phyloP scores from a whole-genome alignment of 805 yeast species.

The Ascoidea tarda region DNA sequence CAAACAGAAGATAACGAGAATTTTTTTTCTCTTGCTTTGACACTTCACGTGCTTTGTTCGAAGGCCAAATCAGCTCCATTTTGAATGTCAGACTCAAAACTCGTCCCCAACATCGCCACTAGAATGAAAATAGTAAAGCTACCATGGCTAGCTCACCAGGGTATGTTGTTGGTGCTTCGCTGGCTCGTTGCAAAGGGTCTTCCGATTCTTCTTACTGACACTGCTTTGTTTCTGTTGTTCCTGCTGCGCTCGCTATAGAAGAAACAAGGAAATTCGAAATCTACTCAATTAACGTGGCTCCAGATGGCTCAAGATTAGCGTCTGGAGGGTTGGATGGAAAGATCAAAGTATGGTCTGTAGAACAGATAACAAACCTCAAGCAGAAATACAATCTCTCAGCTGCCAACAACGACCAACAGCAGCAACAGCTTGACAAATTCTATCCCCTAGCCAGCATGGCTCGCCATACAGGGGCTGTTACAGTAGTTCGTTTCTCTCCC shows the following conservation, averaged over 20 bases:
- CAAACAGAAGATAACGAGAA: too few species aligned
- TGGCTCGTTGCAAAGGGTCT: neutral
- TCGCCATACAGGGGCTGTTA: slow-evolving; percentile 93
- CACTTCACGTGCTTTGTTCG: too few species aligned
- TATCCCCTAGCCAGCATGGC: slow-evolving; percentile 78
- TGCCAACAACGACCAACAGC: slow-evolving; percentile 7
- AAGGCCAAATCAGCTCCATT: too few species aligned
- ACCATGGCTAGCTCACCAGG: slow-evolving; percentile 55
- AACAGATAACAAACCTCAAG: slow-evolving; percentile 32
- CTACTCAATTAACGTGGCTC: slow-evolving; percentile 67
- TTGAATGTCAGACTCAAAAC: too few species aligned
- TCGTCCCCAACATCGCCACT: too few species aligned
- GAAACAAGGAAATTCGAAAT: slow-evolving; percentile 74
- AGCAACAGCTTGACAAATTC: slow-evolving; percentile 2
- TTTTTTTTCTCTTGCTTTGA: too few species aligned
- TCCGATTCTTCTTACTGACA: slow-evolving; percentile 2
- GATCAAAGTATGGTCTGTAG: slow-evolving; percentile 76
- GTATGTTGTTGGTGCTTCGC: slow-evolving; percentile 15
- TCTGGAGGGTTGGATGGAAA: slow-evolving; percentile 93
- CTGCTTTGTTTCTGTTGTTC: neutral
- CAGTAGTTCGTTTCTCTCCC: slow-evolving; percentile 86
- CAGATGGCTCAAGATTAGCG: slow-evolving; percentile 76
- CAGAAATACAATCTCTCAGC: slow-evolving; percentile 6
- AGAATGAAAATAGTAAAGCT: slow-evolving; percentile 52
- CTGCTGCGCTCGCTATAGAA: slow-evolving; percentile 25